These are phyloP conservation scores for Cruciata laevipes DNA, from an alignment of 257 asterid species.

Conservation along the genomic window DNA sequence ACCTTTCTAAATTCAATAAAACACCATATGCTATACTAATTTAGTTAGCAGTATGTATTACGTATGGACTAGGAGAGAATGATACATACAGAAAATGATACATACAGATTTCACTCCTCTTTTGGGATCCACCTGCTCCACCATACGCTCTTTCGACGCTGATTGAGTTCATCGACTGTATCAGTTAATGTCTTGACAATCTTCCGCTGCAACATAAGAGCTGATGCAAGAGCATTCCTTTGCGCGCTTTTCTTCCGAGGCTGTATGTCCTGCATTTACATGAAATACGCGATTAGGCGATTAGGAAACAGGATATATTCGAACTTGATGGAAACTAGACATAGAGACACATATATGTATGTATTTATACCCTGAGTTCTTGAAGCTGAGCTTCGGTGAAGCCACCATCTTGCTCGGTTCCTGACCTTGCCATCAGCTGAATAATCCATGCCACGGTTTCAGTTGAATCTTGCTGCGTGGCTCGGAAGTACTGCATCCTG, in stretches of 20 bases:
- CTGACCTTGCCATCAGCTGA: conserved; percentile 87
- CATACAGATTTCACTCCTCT: conserved; percentile 51
- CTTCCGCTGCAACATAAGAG: conserved; percentile 67
- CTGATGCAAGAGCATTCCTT: conserved; percentile 87
- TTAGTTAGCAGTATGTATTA: conserved; percentile 6
- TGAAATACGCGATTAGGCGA: neutral
- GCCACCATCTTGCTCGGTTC: conserved; percentile 83
- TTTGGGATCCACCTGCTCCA: conserved; percentile 94
- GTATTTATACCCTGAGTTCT: conserved; percentile 47
- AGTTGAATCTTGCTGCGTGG: conserved; percentile 79
- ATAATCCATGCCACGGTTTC: conserved; percentile 78
- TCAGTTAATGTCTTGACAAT: conserved; percentile 53
- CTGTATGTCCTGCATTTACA: conserved; percentile 50
- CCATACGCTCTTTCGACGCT: conserved; percentile 65
- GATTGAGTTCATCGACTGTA: conserved; percentile 60
- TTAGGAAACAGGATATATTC: neutral
- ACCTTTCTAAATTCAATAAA: too few species aligned
- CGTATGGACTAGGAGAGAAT: neutral
- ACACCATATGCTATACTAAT: conserved; percentile 13
- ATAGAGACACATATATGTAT: neutral
- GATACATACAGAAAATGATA: conserved; percentile 22
- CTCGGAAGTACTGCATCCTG: conserved; percentile 62
- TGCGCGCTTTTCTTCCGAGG: conserved; percentile 56
- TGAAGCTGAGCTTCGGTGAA: conserved; percentile 95
- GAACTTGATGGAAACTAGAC: neutral